A percentile compares a stretch with the other conserved stretches of the same genome.
Evolutionary conservation across 23 red algal genomes (phyloP).

Genomic region (Gracilaria gracilis): DNA sequence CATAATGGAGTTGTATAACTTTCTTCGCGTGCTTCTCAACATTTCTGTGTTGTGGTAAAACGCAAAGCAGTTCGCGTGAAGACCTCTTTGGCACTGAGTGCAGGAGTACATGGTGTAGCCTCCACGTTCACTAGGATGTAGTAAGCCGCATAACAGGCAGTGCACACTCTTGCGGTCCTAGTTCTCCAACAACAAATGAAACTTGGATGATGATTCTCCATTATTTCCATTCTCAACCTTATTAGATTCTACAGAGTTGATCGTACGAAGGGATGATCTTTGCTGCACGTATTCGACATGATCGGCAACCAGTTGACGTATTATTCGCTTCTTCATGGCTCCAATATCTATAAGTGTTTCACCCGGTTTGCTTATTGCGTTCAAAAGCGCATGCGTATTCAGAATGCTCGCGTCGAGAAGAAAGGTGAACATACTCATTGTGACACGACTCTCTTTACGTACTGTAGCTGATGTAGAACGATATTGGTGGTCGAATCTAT

Average conservation of each 20-base stretch:
- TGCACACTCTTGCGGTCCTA: neutral
- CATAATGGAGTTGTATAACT: too few relatives aligned
- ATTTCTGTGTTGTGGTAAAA: too few relatives aligned
- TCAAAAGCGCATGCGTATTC: neutral
- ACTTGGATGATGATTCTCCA: neutral
- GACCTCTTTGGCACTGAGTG: neutral
- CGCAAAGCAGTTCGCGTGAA: neutral
- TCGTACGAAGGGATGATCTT: neutral
- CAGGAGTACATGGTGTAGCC: neutral
- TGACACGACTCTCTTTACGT: too few relatives aligned
- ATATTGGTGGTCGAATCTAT: too few relatives aligned
- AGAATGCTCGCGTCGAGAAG: neutral
- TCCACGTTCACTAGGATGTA: neutral
- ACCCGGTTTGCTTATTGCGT: neutral
- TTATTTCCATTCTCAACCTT: neutral
- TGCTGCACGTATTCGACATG: neutral
- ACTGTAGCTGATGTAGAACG: too few relatives aligned
- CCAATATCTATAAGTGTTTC: neutral
- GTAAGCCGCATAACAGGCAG: neutral
- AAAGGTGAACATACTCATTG: neutral
- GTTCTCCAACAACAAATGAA: neutral
- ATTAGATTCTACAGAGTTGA: neutral
- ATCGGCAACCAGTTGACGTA: neutral
- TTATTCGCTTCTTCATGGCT: neutral
- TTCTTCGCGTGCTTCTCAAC: too few relatives aligned